These are phyloP conservation scores for Typha latifolia DNA, from an alignment of 176 grass and related monocot species.

Conservation along the genomic window DNA sequence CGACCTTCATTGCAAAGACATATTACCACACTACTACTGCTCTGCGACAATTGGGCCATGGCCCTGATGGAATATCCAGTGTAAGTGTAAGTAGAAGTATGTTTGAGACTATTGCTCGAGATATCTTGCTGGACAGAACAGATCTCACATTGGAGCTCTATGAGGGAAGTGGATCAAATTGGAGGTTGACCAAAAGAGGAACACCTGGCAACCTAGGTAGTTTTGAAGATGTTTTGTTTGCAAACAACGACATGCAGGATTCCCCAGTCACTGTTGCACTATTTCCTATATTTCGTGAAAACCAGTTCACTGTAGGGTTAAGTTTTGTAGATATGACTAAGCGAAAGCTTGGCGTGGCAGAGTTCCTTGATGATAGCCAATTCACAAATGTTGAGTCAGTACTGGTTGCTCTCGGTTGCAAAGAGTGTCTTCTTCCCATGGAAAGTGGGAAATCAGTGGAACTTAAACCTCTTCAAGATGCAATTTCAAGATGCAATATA, in stretches of 20 bases:
- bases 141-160: conserved; percentile 82
- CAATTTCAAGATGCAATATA: conserved; percentile 62
- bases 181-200: conserved; percentile 84
- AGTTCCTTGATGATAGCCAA: conserved; percentile 86
- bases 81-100: conserved; percentile 77
- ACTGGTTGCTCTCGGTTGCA: conserved; percentile 81
- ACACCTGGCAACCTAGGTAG: conserved; percentile 90
- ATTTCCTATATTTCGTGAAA: conserved; percentile 56
- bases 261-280: conserved; percentile 77
- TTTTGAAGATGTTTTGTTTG: conserved; percentile 97
- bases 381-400: conserved; percentile 93
- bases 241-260: conserved; percentile 96
- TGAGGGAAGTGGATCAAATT: conserved; percentile 86
- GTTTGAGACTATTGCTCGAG: conserved; percentile 89
- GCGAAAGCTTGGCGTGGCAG: conserved; percentile 68
- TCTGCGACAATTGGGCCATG: conserved; percentile 64
- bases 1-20: conserved; percentile 74
- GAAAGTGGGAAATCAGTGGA: conserved; percentile 70
- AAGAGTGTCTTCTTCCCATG: conserved; percentile 80
- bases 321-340: conserved; percentile 87
- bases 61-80: conserved; percentile 66
- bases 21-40: conserved; percentile 94
- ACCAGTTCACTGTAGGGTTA: conserved; percentile 66
- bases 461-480: conserved; percentile 56
- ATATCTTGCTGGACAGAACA: conserved; percentile 81